Percentiles rank a stretch among this genome's conserved stretches.
Evolutionary conservation across 176 grass and related monocot genomes (phyloP).

Genomic region (Panicum miliaceum): DNA sequence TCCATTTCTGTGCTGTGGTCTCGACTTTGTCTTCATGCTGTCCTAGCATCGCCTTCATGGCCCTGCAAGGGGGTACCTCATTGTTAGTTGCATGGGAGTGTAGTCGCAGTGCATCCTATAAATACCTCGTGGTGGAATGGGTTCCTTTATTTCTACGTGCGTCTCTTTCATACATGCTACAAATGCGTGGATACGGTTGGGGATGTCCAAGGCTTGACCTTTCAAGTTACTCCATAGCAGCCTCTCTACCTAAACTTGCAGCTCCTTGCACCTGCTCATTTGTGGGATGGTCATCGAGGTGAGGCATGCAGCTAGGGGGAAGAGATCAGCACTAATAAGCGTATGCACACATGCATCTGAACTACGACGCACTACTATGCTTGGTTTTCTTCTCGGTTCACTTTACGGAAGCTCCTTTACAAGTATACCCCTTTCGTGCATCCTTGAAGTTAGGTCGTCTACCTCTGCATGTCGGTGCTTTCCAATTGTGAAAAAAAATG

Average conservation of each 20-base stretch:
- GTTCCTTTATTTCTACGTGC: slow-evolving; percentile 46
- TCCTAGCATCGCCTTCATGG: slow-evolving; percentile 36
- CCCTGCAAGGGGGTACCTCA: slow-evolving; percentile 1
- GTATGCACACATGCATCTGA: slow-evolving; percentile 25
- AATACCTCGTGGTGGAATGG: slow-evolving; percentile 18
- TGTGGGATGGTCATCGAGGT: slow-evolving; percentile 19
- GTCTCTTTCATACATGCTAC: slow-evolving; percentile 35
- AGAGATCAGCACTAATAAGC: neutral
- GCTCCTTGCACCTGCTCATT: slow-evolving; percentile 43
- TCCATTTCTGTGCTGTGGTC: slow-evolving; percentile 29
- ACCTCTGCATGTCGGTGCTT: slow-evolving; percentile 10
- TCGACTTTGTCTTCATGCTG: slow-evolving; percentile 53
- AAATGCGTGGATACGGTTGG: slow-evolving; percentile 46
- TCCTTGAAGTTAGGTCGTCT: slow-evolving; percentile 32
- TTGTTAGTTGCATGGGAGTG: slow-evolving; percentile 44
- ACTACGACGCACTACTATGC: slow-evolving; percentile 1
- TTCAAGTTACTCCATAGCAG: slow-evolving; percentile 37
- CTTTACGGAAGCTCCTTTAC: slow-evolving; percentile 30
- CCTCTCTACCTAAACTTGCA: slow-evolving; percentile 55
- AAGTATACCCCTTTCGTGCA: slow-evolving; percentile 23
- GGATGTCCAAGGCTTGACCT: slow-evolving; percentile 34
- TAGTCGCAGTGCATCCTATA: slow-evolving; percentile 31
- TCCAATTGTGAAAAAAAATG: neutral
- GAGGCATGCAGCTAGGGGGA: neutral
- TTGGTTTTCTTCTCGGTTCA: slow-evolving; percentile 11